Evolutionary conservation across 2,329 filamentous ascomycete genomes (phyloP).

Genomic region (Bipolaris gigantea): DNA sequence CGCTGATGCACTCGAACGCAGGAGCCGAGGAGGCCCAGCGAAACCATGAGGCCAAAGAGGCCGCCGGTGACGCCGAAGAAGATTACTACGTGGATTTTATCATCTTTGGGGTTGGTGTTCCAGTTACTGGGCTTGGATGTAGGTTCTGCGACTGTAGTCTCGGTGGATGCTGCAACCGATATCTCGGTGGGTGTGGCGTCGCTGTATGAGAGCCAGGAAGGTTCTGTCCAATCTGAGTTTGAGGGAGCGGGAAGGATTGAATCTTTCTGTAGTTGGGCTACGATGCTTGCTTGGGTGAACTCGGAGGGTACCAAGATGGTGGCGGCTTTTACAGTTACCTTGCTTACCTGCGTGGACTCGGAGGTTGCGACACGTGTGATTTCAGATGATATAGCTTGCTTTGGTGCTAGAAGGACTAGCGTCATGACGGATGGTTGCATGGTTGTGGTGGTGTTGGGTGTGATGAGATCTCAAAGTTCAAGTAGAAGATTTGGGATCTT

Average conservation of each 20-base stretch:
- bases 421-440: neutral
- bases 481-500: no score
- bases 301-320: neutral
- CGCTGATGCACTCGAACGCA: neutral
- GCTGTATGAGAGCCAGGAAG: neutral
- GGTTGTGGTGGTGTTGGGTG: neutral
- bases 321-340: neutral
- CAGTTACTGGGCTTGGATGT: neutral
- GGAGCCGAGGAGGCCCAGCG: neutral
- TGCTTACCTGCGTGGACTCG: neutral
- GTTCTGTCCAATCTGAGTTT: neutral
- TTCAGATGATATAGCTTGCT: neutral
- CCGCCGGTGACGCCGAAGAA: neutral
- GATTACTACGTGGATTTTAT: neutral
- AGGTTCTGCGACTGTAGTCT: neutral
- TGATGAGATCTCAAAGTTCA: no score
- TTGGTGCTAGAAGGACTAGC: neutral
- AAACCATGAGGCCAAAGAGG: neutral
- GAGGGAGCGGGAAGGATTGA: no score
- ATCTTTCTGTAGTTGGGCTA: neutral
- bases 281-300: neutral
- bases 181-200: neutral
- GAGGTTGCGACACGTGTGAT: neutral
- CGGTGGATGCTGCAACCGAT: neutral
- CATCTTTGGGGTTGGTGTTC: neutral